These are phyloP conservation scores for Coleophoma eucalyptorum DNA, from an alignment of 2,329 filamentous ascomycete species.

Conservation along the genomic window DNA sequence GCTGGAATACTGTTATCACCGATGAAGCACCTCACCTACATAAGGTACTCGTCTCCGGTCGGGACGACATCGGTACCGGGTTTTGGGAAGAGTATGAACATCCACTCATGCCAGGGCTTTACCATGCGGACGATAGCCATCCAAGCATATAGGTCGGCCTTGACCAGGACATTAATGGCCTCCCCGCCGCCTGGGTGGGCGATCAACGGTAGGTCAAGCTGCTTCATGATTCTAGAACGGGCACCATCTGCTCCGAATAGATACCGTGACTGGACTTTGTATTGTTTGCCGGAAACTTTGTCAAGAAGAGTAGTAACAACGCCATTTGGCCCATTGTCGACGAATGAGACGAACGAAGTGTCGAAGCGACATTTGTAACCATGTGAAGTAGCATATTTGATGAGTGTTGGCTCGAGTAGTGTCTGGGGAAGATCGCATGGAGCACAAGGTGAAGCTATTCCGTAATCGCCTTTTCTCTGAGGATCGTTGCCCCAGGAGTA, in stretches of 20 bases:
- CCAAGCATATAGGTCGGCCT: constrained; percentile 47
- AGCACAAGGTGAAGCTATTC: constrained; percentile 32
- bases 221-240: constrained; percentile 30
- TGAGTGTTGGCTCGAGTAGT: constrained; percentile 37
- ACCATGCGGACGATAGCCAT: constrained; percentile 52
- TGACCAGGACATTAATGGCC: constrained; percentile 42
- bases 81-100: constrained; percentile 46
- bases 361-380: constrained; percentile 36
- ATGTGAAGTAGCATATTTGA: constrained; percentile 29
- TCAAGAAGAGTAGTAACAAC: constrained; percentile 25
- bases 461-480: constrained; percentile 34
- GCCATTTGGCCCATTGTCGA: constrained; percentile 7
- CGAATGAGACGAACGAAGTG: constrained; percentile 30
- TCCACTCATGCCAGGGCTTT: constrained; percentile 57
- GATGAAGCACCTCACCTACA: constrained; percentile 46
- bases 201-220: constrained; percentile 40
- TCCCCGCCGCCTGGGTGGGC: constrained; percentile 37
- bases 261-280: constrained; percentile 42
- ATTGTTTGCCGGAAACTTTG: constrained; percentile 27
- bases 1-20: constrained; percentile 28
- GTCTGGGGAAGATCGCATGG: constrained; percentile 39
- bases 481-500: constrained; percentile 46
- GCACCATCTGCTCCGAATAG: constrained; percentile 54
- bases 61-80: constrained; percentile 32
- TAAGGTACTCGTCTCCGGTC: constrained; percentile 38